These are phyloP conservation scores for Lasiodiplodia hormozganensis DNA, from an alignment of 2,329 filamentous ascomycete species.

Conservation along the genomic window DNA sequence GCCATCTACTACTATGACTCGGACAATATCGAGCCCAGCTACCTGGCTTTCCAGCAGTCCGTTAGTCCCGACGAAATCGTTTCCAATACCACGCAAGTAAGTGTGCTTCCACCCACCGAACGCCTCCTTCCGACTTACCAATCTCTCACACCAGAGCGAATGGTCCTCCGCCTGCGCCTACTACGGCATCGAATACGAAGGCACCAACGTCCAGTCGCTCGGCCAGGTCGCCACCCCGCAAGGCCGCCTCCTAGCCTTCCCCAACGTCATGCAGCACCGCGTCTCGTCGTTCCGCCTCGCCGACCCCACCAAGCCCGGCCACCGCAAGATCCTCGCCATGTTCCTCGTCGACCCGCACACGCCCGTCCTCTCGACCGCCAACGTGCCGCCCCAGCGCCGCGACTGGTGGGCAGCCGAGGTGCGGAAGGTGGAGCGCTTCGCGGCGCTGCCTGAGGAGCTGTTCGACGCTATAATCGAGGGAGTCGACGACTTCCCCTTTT, in stretches of 20 bases:
- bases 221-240: constrained; percentile 57
- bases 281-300: constrained; percentile 58
- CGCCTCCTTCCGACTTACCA: background rate
- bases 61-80: constrained; percentile 21
- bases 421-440: background rate
- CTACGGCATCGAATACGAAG: constrained; percentile 49
- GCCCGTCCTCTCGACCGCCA: constrained; percentile 58
- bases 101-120: background rate
- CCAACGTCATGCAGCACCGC: constrained; percentile 60
- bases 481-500: constrained; percentile 30
- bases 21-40: constrained; percentile 64
- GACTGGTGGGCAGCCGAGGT: constrained; percentile 51
- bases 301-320: constrained; percentile 60
- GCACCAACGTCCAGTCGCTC: constrained; percentile 50
- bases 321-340: constrained; percentile 63
- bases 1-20: constrained; percentile 68
- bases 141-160: constrained; percentile 34
- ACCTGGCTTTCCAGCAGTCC: constrained; percentile 58
- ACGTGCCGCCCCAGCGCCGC: constrained; percentile 59
- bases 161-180: constrained; percentile 36
- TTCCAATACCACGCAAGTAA: constrained; percentile 27
- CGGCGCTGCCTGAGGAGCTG: background rate
- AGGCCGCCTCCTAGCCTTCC: constrained; percentile 62
- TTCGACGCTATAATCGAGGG: constrained; percentile 1
- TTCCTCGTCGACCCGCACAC: constrained; percentile 65